Conservation (phyloP, 2,329 filamentous ascomycete genomes). For the Tothia fuscella region DNA sequence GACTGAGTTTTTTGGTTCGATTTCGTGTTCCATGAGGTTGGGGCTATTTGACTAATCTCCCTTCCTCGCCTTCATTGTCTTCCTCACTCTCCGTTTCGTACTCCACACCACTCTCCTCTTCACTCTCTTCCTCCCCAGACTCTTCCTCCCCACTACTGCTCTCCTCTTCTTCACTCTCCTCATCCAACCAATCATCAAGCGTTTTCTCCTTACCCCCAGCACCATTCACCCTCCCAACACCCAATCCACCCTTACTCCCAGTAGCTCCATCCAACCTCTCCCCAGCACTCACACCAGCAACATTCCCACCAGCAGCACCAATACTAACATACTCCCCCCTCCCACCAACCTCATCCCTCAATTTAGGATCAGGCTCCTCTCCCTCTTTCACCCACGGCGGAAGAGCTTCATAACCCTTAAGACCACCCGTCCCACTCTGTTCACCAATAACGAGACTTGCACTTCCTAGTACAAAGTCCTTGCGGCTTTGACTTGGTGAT, state of each 20-base stretch:
- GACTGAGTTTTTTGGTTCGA: too few relatives aligned
- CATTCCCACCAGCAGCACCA: conserved; percentile 23
- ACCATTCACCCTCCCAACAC: conserved; percentile 25
- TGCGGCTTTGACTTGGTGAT: conserved; percentile 74
- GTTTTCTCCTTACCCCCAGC: conserved; percentile 61
- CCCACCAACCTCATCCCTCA: conserved; percentile 49
- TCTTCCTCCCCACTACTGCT: conserved; percentile 43
- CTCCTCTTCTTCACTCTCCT: conserved; percentile 42
- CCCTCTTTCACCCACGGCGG: conserved; percentile 78
- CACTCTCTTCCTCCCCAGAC: conserved; percentile 46
- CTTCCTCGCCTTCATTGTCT: conserved; percentile 33
- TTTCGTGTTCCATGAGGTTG: too few relatives aligned
- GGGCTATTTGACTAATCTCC: conserved; percentile 1
- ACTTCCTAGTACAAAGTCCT: conserved; percentile 68
- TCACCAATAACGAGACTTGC: conserved; percentile 74
- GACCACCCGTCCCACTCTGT: conserved; percentile 61
- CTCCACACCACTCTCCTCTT: conserved; percentile 32
- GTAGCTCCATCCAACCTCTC: conserved; percentile 51
- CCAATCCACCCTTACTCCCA: conserved; percentile 23
- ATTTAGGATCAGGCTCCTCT: conserved; percentile 61
- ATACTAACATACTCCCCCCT: conserved; percentile 10
- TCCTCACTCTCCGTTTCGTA: conserved; percentile 40
- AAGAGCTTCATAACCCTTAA: conserved; percentile 66
- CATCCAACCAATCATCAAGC: conserved; percentile 59
- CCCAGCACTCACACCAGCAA: conserved; percentile 50